Evolutionary conservation across 73 alveolate genomes (phyloP), one percentile per base, ranked within the genome.

Genomic region (Effrenium voratum): DNA sequence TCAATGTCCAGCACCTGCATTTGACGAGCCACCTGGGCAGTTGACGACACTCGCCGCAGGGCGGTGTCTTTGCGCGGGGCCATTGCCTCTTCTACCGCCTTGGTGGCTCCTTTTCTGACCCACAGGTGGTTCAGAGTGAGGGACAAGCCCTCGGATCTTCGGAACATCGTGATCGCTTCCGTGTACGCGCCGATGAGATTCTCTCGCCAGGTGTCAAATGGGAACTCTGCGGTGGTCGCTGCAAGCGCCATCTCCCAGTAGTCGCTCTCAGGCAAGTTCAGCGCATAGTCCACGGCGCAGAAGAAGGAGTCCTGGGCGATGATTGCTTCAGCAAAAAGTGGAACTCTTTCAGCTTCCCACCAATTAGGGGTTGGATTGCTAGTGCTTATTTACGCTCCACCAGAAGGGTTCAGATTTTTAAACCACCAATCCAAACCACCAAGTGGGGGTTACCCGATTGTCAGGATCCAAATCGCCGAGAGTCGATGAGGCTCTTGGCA

Each of bases 21-120:
- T 3, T 75, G 94, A 41, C 60, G 94, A 8, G 94, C 94, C 94
- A 86, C 94, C 82, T 86, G 94, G 0, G 94, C 94, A 3, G 94
- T 86, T 19, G 94, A 86, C 10, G 94, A 86, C 94, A 86, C 60
- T 28, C 94, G 50, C 22, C 94, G 50, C 83, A 86, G 68, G 83
- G 73, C 52, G 83, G 83, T 86, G n/a, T 86, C 94, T 34, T 70
- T 41, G 47, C 94, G 82, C 12, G 94, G 94, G 15, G 94, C 94
- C 94, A 86, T 57, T 19, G 94, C 94, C 73, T 86, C 94, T 38
- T 73, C 83, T 6, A 86, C 94, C 2, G 94, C 94, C 32, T 68
- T 86, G 94, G 94, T 86, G 50, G 94, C 94, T 8, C 94, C 94
- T 68, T 86, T 86, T 47, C 94, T 44, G 70, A 86, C 94, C 94